Base-by-base conservation (phyloP, 305 asterid species). In the Ilex paraguariensis region DNA sequence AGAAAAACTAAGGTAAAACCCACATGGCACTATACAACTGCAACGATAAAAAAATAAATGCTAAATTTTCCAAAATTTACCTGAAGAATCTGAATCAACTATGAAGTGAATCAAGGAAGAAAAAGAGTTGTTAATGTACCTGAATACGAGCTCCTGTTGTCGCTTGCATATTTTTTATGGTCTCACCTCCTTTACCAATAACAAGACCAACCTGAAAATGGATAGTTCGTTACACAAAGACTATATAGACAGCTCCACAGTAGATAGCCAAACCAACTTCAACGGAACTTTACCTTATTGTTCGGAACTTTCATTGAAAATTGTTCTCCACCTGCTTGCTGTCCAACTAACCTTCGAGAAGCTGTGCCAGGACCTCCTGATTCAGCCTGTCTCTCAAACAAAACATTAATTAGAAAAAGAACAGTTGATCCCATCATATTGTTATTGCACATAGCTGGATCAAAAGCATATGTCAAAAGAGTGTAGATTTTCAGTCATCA, bases 151-250 rank as follows among this genome's bases (percentile, higher is more conserved):
- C 99, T 21, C 99, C 99, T 4, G 95, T 66, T 14, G 64, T 79
- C 14, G 92, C 89, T 82, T 93, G 99, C 96, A 93, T 90, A 68
- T 64, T 93, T 71, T 88, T 90, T 60, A 93, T 93, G 74, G 99
- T 90, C 75, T 93, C 99, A 28, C 99, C 99, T 56, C 99, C 97
- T 83, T 93, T 93, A 56, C 99, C 99, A 73, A 93, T 93, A 60
- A 93, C 95, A 77, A 87, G 97, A 16, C 99, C 99, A 66, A 93
- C 97, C 96, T 90, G 71, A 44, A 77, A 66, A 57, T 46, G 36
- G 11, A 15, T 2, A 62, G 4, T 16, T 55, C 13, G 54, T 48
- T 56, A 28, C 52, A 17, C 45, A 17, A 61, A 61, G 53, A 31
- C 14, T 14, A 5, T 7, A 4, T 1, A 28, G 16, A n/a, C 5